Conservation (phyloP, 164 flowering plant genomes). For the Chimonanthus praecox region DNA sequence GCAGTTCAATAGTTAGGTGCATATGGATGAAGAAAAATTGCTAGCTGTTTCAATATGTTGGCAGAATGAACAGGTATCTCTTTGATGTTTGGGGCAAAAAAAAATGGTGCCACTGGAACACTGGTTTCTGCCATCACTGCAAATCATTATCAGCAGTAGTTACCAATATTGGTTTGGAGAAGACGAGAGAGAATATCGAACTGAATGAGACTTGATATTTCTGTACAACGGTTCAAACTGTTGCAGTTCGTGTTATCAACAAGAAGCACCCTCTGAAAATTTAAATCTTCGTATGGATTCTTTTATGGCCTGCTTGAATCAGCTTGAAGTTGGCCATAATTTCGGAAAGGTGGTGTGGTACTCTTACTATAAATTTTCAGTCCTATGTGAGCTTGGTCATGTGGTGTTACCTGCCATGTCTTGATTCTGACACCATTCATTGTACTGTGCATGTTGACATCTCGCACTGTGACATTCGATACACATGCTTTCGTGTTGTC, state of each 20-base stretch:
- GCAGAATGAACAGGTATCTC: not conserved
- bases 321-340: not conserved
- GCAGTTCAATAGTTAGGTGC: not conserved
- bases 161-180: not conserved
- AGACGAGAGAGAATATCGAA: not conserved
- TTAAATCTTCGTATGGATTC: not conserved
- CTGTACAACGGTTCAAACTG: not conserved
- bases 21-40: not conserved
- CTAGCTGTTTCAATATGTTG: not conserved
- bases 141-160: not conserved
- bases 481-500: constrained; percentile 46
- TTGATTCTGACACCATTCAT: constrained; percentile 44
- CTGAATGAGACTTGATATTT: not conserved
- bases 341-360: not conserved
- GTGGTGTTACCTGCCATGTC: constrained; percentile 46
- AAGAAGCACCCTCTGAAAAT: not conserved
- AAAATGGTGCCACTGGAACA: not conserved
- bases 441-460: constrained; percentile 30
- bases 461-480: constrained; percentile 39
- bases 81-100: not conserved
- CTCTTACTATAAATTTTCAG: not conserved
- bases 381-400: not conserved
- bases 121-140: not conserved
- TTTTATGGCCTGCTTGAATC: not conserved
- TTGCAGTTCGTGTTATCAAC: not conserved